Evolutionary conservation across 441 rosid species (phyloP), one percentile per base, ranked within the genome.

Genomic region (Iberis amara): DNA sequence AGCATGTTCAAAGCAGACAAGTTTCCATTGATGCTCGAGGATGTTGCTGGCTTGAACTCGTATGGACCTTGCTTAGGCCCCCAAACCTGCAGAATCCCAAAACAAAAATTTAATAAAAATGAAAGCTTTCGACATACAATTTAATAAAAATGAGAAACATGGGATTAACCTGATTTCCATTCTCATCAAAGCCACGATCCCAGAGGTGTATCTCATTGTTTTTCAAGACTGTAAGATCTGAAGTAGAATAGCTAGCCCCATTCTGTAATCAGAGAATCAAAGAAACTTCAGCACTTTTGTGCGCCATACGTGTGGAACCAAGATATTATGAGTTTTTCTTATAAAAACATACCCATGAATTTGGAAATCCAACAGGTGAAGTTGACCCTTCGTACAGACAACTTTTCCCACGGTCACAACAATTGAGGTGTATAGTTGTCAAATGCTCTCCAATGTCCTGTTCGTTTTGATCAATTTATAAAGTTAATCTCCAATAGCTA

Each of bases 401-500:
- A 52, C 85, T 87, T 57, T 83, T 87, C 57, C 95, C 95, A 37
- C 89, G 86, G 61, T 83, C 94, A 68, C 94, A 83, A 28, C 80
- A 84, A n/a, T 70, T 85, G 35, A 91, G 92, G 58, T 79, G 45
- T 59, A 82, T 79, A 48, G 89, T 81, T 35, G 98, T 83, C 73
- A 91, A 71, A 75, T 83, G 90, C 65, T 87, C 98, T 15, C 83
- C 96, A 31, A 85, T 73, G 48, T 87, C 96, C 98, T 90, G 78
- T 47, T 18, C 21, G 21, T 18, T n/a, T n/a, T n/a, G n/a, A n/a
- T n/a, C n/a, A n/a, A n/a, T n/a, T 18, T 18, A 18, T 18, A 18
- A 18, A 18, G 21, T 18, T 18, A 18, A 18, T 18, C 21, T 18
- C 21, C 21, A 18, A 18, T 18, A 18, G 21, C 21, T 18, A 18